Evolutionary conservation across 2,329 filamentous ascomycete species (phyloP).

Genomic region (Botrytis pseudocinerea): DNA sequence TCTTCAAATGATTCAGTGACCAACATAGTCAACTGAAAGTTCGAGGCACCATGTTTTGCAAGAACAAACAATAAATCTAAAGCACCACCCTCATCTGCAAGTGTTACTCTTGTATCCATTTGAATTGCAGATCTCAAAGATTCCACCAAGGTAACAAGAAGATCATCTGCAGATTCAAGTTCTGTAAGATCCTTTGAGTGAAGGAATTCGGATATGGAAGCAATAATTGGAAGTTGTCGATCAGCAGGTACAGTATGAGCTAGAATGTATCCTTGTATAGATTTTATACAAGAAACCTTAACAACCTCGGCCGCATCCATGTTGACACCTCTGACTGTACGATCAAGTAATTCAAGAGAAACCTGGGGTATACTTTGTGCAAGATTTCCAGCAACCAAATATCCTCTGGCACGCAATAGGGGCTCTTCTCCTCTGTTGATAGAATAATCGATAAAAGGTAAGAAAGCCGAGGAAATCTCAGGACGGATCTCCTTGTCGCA

Average conservation of each 20-base stretch:
- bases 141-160: constrained; percentile 87
- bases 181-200: constrained; percentile 78
- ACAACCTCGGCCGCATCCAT: constrained; percentile 82
- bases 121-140: constrained; percentile 80
- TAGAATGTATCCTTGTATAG: constrained; percentile 68
- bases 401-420: constrained; percentile 82
- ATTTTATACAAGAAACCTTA: constrained; percentile 86
- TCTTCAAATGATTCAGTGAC: constrained; percentile 92
- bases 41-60: constrained; percentile 82
- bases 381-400: constrained; percentile 79
- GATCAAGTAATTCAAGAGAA: constrained; percentile 65
- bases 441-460: constrained; percentile 77
- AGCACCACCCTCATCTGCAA: constrained; percentile 71
- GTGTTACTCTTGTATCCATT: constrained; percentile 72
- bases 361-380: constrained; percentile 65
- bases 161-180: constrained; percentile 84
- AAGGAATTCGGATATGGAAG: constrained; percentile 70
- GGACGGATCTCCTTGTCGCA: constrained; percentile 68
- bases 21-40: constrained; percentile 87
- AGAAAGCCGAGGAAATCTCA: constrained; percentile 70
- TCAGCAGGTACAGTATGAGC: constrained; percentile 52
- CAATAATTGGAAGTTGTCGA: constrained; percentile 61
- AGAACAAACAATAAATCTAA: constrained; percentile 84
- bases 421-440: constrained; percentile 69
- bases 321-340: constrained; percentile 72